These are phyloP conservation scores for Geum urbanum DNA, from an alignment of 306 rosid species.

Conservation along the genomic window DNA sequence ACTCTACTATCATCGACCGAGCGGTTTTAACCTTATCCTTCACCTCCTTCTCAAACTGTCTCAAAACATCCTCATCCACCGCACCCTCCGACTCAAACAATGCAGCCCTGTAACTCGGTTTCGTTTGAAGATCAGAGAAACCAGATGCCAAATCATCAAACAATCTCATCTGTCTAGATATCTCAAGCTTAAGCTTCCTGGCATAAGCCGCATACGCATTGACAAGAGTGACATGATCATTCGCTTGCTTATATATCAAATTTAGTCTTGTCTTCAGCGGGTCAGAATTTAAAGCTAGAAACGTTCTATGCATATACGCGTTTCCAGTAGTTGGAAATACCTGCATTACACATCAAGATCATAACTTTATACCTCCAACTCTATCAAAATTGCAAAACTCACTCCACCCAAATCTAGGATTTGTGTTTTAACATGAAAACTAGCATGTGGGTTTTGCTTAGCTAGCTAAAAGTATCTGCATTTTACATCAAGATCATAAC, in stretches of 20 bases:
- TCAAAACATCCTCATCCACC: constrained; percentile 76
- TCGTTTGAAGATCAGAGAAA: constrained; percentile 59
- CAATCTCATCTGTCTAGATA: constrained; percentile 74
- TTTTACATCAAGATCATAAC: not conserved
- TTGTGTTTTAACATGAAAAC: not conserved
- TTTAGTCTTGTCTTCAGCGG: constrained; percentile 79
- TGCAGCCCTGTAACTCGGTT: constrained; percentile 49
- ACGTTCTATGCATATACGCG: constrained; percentile 76
- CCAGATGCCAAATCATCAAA: constrained; percentile 81
- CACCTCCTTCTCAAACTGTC: constrained; percentile 98
- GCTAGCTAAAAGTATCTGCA: not conserved
- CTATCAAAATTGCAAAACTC: not conserved
- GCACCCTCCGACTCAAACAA: constrained; percentile 78
- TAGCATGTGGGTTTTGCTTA: not conserved
- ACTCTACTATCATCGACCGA: constrained; percentile 67
- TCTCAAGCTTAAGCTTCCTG: constrained; percentile 98
- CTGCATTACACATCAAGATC: constrained; percentile 36
- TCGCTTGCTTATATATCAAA: constrained; percentile 91
- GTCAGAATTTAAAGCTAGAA: constrained; percentile 90
- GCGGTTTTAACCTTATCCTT: constrained; percentile 91
- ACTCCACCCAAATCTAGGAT: not conserved
- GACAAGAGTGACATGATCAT: constrained; percentile 83
- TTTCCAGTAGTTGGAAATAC: constrained; percentile 76
- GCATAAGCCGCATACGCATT: constrained; percentile 98
- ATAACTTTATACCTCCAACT: not conserved